Evolutionary conservation across 768 basidiomycete species (phyloP).

Genomic region (Leccinellum luteum): DNA sequence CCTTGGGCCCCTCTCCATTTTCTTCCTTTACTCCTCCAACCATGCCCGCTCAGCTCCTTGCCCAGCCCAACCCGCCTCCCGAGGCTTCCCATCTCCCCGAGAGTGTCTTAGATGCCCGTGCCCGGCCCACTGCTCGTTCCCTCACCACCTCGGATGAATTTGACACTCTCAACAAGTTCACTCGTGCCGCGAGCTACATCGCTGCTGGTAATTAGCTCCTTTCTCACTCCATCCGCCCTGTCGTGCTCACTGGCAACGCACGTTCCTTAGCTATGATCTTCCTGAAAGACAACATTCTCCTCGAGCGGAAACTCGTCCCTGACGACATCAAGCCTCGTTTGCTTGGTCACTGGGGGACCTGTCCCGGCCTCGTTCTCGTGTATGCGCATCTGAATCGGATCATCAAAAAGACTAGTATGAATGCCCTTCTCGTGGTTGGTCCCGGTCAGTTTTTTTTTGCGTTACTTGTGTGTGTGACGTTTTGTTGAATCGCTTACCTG

Average conservation of each 20-base stretch:
- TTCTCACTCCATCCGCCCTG: not conserved
- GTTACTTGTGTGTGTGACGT: not conserved
- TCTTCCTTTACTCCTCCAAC: not conserved
- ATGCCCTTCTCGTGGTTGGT: constrained; percentile 77
- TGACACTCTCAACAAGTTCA: constrained; percentile 49
- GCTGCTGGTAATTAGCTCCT: constrained; percentile 52
- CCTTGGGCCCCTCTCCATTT: not conserved
- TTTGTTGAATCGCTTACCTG: not conserved
- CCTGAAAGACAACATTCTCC: constrained; percentile 66
- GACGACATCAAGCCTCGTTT: constrained; percentile 81
- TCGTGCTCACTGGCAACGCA: not conserved
- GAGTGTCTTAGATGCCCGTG: constrained; percentile 46
- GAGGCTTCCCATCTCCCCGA: constrained; percentile 68
- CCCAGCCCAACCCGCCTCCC: constrained; percentile 65
- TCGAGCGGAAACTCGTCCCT: constrained; percentile 55
- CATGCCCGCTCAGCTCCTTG: constrained; percentile 61
- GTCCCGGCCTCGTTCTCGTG: constrained; percentile 70
- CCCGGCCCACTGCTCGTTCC: constrained; percentile 45
- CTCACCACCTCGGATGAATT: constrained; percentile 52
- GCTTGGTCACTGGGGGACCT: constrained; percentile 84
- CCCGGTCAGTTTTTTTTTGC: constrained; percentile 46
- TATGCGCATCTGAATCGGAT: constrained; percentile 71
- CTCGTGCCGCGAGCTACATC: constrained; percentile 66
- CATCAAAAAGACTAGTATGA: constrained; percentile 55
- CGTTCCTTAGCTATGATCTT: constrained; percentile 72